phyloP scores from a whole-genome alignment of 2,329 filamentous ascomycete species.

The Alternaria incomplexa region DNA sequence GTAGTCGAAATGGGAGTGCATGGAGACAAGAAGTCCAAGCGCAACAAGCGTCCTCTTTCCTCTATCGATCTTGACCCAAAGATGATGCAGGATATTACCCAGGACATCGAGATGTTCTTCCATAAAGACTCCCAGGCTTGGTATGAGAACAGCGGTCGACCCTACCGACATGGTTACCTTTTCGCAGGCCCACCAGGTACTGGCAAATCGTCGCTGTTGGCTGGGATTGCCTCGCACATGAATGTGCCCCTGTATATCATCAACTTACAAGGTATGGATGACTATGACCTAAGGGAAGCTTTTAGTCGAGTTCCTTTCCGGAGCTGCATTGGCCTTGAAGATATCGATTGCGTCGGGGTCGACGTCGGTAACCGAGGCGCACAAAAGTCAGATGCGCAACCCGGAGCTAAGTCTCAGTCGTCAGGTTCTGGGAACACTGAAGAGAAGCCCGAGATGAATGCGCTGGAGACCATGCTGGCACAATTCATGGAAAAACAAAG shows the following conservation, averaged over 20 bases:
- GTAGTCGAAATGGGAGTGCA: not conserved
- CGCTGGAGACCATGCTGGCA: not conserved
- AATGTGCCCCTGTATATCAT: constrained; percentile 38
- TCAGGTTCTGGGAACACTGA: not conserved
- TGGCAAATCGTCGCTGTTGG: constrained; percentile 49
- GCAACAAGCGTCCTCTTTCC: constrained; percentile 7
- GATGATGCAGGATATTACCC: constrained; percentile 1
- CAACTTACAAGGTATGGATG: constrained; percentile 13
- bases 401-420: not conserved
- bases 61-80: constrained; percentile 11
- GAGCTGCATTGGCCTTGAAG: constrained; percentile 22
- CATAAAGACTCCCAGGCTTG: constrained; percentile 1
- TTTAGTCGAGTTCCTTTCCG: constrained; percentile 14
- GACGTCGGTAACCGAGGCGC: constrained; percentile 27
- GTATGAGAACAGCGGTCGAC: constrained; percentile 12
- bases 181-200: constrained; percentile 46
- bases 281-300: constrained; percentile 7
- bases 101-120: constrained; percentile 8
- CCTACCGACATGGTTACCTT: constrained; percentile 39
- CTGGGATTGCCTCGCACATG: constrained; percentile 48
- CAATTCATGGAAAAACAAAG: not conserved
- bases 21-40: not conserved
- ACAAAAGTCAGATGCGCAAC: constrained; percentile 10
- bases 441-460: not conserved
- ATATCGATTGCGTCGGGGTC: constrained; percentile 21